Evolutionary conservation across 257 asterid genomes (phyloP), one percentile per base, ranked within the genome.

Genomic region (Scutellaria galericulata): DNA sequence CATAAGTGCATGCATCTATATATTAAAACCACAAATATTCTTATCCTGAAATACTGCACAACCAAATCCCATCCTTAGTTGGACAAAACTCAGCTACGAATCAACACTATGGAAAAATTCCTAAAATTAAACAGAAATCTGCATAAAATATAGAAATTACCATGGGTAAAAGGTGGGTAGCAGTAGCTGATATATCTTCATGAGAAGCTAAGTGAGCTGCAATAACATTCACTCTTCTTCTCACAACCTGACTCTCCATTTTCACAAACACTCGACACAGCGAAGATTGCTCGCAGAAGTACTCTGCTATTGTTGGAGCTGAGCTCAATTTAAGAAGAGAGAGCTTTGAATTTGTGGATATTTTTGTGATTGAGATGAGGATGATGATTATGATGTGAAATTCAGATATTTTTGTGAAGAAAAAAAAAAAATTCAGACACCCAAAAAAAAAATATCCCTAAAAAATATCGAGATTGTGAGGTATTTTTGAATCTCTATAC

Each of bases 91-190:
- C 63, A 62, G 22, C 50, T 40, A 63, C 57, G 7, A 64, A 63
- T 31, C 37, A 31, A 31, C 37, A 31, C 4, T 31, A 31, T 31
- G 37, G 37, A 31, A 54, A 68, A 11, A 42, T 56, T 54, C 9
- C 56, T 1, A 40, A 1, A 4, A 48, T 27, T 15, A 54, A 13
- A 15, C 14, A 20, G 24, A n/a, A 31, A 62, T 8, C 44, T n/a
- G 27, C 39, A 8, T 12, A 6, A 52, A 63, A 5, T 18, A 37
- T 15, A 39, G 63, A 53, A 39, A 74, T 35, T 74, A 89, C 96
- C 96, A 89, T 84, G 66, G 97, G 96, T 68, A 89, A 85, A 51
- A 91, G 64, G 74, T 86, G 96, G 9, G 96, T 75, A 14, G 95
- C 90, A 69, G 91, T 31, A 31, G 96, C 83, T 13, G 95, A 85